Conservation (phyloP, 1,284 basidiomycete genomes). For the Ceratobasidium sp. region DNA sequence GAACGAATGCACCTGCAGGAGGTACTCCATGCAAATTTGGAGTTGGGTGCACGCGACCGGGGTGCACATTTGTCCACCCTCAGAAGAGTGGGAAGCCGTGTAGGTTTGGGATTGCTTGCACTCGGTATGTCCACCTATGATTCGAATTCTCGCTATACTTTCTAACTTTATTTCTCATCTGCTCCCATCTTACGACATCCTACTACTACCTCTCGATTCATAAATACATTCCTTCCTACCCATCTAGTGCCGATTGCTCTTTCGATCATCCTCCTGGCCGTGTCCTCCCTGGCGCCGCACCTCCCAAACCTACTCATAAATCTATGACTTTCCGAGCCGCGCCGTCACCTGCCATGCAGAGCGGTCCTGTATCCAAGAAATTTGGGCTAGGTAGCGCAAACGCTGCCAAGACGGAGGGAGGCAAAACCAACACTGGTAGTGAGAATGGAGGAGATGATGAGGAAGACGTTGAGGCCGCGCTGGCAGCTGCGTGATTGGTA, state of each 20-base stretch:
- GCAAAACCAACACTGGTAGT: constrained; percentile 6
- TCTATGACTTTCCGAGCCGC: constrained; percentile 39
- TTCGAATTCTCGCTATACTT: neutral
- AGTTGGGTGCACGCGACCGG: constrained; percentile 74
- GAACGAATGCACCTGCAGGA: constrained; percentile 48
- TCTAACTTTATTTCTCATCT: neutral
- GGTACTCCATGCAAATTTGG: constrained; percentile 77
- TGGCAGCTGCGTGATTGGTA: constrained; percentile 24
- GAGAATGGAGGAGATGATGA: constrained; percentile 36
- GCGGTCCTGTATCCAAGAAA: constrained; percentile 34
- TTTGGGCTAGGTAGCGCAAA: constrained; percentile 28
- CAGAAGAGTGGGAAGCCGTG: constrained; percentile 61
- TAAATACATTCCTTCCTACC: neutral
- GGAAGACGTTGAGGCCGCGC: constrained; percentile 38
- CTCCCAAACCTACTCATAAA: constrained; percentile 26
- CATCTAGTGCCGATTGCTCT: constrained; percentile 63
- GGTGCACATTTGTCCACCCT: constrained; percentile 77
- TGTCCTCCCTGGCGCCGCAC: constrained; percentile 65
- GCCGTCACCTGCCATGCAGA: constrained; percentile 18
- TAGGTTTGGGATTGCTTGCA: constrained; percentile 80
- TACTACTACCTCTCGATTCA: neutral
- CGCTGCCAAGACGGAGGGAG: neutral
- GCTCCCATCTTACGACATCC: neutral
- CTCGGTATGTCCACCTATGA: constrained; percentile 56
- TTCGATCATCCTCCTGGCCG: constrained; percentile 84